phyloP scores from a whole-genome alignment of 306 rosid genomes.

The Medicago ruthenica region DNA sequence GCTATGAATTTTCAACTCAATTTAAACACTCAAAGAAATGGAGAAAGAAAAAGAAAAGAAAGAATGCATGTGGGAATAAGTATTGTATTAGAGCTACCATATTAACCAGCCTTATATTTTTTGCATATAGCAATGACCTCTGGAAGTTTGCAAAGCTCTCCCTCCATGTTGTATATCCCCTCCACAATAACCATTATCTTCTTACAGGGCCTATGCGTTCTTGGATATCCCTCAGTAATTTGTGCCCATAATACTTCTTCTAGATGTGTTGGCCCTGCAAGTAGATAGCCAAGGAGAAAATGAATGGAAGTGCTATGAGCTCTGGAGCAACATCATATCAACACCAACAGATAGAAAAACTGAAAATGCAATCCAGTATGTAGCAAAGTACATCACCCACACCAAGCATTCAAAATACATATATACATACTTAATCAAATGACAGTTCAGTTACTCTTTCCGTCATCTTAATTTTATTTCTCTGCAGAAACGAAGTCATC shows the following conservation, averaged over 20 bases:
- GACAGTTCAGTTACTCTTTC: background rate
- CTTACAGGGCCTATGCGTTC: slow-evolving; percentile 95
- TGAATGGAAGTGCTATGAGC: slow-evolving; percentile 7
- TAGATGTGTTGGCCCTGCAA: slow-evolving; percentile 78
- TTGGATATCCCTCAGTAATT: slow-evolving; percentile 91
- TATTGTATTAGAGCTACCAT: slow-evolving; percentile 14
- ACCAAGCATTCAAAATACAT: slow-evolving; percentile 15
- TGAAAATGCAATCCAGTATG: slow-evolving; percentile 6
- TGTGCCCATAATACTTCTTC: slow-evolving; percentile 91
- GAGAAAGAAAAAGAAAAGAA: background rate
- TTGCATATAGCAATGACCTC: slow-evolving; percentile 90
- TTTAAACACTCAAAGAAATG: background rate
- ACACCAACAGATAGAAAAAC: slow-evolving; percentile 3
- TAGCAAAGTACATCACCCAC: slow-evolving; percentile 1
- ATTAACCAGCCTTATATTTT: slow-evolving; percentile 68
- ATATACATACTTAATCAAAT: slow-evolving; percentile 28
- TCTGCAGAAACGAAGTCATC: slow-evolving; percentile 22
- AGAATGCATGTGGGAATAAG: background rate
- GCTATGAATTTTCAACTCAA: slow-evolving; percentile 12
- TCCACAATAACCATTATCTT: slow-evolving; percentile 88
- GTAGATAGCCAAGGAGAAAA: slow-evolving; percentile 34
- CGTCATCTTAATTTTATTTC: slow-evolving; percentile 13
- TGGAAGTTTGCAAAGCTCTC: slow-evolving; percentile 94
- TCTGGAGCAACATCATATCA: slow-evolving; percentile 8
- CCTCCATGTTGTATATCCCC: slow-evolving; percentile 98